These are phyloP conservation scores for Ceratobasidium papillatum DNA, from an alignment of 1,284 basidiomycete species.

Conservation along the genomic window DNA sequence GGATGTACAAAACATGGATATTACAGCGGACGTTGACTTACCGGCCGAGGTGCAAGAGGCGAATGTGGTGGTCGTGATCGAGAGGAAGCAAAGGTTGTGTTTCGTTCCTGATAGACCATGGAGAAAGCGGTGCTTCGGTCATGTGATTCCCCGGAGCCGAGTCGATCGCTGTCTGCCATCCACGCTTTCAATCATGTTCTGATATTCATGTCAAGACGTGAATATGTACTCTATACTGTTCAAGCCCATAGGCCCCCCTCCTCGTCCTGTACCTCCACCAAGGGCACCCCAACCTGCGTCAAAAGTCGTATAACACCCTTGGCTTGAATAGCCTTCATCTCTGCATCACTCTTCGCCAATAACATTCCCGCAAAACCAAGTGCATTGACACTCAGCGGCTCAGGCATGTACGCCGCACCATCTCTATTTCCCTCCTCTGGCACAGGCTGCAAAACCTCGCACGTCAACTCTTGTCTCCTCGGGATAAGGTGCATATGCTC, in stretches of 20 bases:
- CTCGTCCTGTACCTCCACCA: background rate
- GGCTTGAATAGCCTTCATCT: slow-evolving; percentile 70
- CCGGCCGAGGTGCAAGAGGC: too few relatives aligned
- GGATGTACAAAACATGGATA: too few relatives aligned
- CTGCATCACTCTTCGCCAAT: slow-evolving; percentile 79
- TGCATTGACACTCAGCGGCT: slow-evolving; percentile 73
- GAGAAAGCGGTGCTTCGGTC: too few relatives aligned
- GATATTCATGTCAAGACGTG: background rate
- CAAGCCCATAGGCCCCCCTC: background rate
- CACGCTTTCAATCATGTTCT: too few relatives aligned
- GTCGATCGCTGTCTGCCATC: too few relatives aligned
- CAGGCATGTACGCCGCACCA: slow-evolving; percentile 27
- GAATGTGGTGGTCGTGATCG: too few relatives aligned
- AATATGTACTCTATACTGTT: too few relatives aligned
- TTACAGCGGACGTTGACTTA: too few relatives aligned
- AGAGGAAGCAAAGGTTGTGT: too few relatives aligned
- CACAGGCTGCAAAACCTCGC: slow-evolving; percentile 4
- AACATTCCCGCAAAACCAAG: slow-evolving; percentile 87
- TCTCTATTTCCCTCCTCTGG: background rate
- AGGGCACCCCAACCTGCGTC: slow-evolving; percentile 62
- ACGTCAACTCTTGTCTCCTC: slow-evolving; percentile 65
- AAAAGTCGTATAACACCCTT: slow-evolving; percentile 70
- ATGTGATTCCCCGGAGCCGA: too few relatives aligned
- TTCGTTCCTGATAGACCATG: too few relatives aligned
- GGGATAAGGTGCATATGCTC: slow-evolving; percentile 87